Conservation (phyloP, 2,329 filamentous ascomycete species). For the Ophiostoma ips region DNA sequence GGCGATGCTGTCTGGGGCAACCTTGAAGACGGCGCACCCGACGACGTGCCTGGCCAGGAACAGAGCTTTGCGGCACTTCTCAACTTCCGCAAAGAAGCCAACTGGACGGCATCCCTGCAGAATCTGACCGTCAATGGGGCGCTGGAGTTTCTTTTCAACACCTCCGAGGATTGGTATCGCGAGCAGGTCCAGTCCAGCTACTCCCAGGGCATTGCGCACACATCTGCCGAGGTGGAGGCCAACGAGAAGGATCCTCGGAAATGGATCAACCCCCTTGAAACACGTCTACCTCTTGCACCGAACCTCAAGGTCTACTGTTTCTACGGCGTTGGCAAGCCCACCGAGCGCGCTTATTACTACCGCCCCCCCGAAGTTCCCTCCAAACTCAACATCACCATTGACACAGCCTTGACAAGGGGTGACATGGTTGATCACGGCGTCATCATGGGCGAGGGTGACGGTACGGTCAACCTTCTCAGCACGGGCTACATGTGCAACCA, state of each 20-base stretch:
- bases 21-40: constrained; percentile 61
- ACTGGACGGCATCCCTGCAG: constrained; percentile 45
- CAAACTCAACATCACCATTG: constrained; percentile 60
- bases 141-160: constrained; percentile 62
- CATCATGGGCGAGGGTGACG: constrained; percentile 90
- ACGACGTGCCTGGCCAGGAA: constrained; percentile 62
- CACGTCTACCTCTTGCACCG: constrained; percentile 71
- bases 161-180: constrained; percentile 75
- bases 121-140: constrained; percentile 77
- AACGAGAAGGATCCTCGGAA: constrained; percentile 67
- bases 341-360: constrained; percentile 88
- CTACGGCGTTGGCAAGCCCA: constrained; percentile 88
- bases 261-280: constrained; percentile 92
- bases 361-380: constrained; percentile 48
- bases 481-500: constrained; percentile 94
- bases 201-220: constrained; percentile 79
- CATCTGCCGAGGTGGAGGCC: constrained; percentile 61
- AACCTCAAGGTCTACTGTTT: constrained; percentile 94
- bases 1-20: constrained; percentile 95
- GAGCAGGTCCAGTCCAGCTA: constrained; percentile 61
- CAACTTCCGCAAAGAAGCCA: constrained; percentile 60
- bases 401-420: constrained; percentile 46
- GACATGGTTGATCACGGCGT: constrained; percentile 66
- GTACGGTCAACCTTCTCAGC: constrained; percentile 85
- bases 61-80: constrained; percentile 68